Evolutionary conservation across 371 early-diverging fungal genomes (phyloP).

Genomic region (Mortierella sp.): DNA sequence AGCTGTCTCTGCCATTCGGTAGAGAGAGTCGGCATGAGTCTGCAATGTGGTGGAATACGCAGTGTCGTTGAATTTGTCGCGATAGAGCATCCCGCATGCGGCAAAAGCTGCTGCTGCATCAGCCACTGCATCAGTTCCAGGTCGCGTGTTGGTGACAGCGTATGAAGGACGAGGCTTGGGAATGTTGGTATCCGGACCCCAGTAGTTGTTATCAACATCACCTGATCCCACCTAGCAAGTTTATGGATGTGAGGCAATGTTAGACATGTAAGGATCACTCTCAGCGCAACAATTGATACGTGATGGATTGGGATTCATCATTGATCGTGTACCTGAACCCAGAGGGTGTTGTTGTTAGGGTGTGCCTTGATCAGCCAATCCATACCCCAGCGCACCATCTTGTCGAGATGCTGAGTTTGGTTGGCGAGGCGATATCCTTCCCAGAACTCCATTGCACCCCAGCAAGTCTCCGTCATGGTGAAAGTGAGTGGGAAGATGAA

Average conservation of each 20-base stretch:
- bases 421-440: slow-evolving; percentile 66
- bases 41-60: slow-evolving; percentile 57
- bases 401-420: slow-evolving; percentile 58
- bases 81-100: slow-evolving; percentile 66
- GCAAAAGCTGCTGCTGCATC: slow-evolving; percentile 71
- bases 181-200: slow-evolving; percentile 58
- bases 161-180: slow-evolving; percentile 68
- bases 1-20: slow-evolving; percentile 53
- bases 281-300: too few relatives aligned
- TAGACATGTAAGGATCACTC: background rate
- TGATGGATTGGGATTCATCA: too few relatives aligned
- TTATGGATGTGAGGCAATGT: background rate
- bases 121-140: slow-evolving; percentile 72
- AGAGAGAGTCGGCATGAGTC: slow-evolving; percentile 58
- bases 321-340: slow-evolving; percentile 37
- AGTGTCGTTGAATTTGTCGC: slow-evolving; percentile 60
- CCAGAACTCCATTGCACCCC: slow-evolving; percentile 68
- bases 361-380: slow-evolving; percentile 75
- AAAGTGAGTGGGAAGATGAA: slow-evolving; percentile 70
- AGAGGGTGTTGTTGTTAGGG: slow-evolving; percentile 59
- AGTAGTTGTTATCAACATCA: slow-evolving; percentile 54
- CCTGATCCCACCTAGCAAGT: slow-evolving; percentile 30
- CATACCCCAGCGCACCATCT: slow-evolving; percentile 71
- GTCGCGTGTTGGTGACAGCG: slow-evolving; percentile 56
- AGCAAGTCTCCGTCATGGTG: slow-evolving; percentile 60